Evolutionary conservation across 495 filamentous ascomycete species (phyloP), one percentile per base, ranked within the genome.

Genomic region (Aspergillus bridgeri): DNA sequence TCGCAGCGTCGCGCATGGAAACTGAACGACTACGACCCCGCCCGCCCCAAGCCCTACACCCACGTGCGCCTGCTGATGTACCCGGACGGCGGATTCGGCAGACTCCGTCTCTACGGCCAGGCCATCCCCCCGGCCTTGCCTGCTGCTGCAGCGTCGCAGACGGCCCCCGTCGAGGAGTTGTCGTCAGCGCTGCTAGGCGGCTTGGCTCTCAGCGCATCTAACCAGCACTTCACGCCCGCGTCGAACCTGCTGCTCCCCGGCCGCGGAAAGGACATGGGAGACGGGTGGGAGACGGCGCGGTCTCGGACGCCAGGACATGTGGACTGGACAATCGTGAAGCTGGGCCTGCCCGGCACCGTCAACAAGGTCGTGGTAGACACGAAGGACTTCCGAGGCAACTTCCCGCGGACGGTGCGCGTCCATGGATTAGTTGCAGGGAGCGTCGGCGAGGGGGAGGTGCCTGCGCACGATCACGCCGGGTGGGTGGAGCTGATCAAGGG

Each of bases 281-380:
- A 96, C 69, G 92, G 92, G 3, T 97, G 92, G 92, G 92, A 97
- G 74, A 97, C 92, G 11, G 86, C 87, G 53, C 82, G 92, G 42
- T 91, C 87, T 27, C 74, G 92, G 22, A 84, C 79, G 21, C 83
- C 84, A 62, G 87, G 82, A 11, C 92, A 97, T 71, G 76, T 89
- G 19, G 92, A 97, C 72, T 96, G 92, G 92, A 81, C 86, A 9
- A 86, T 96, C 59, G 79, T 95, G 52, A 81, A 82, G 60, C 81
- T 97, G 21, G 92, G 92, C 6, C 80, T 86, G 1, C 77, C 81
- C 17, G 91, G 89, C 0, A 79, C 79, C 42, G 82, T 96, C 45
- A 80, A 86, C 57, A 84, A 82, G 63, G 73, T 96, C 22, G 70
- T 95, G 4, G 85, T 96, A 15, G 92, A 97, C 70, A 97, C 92